Evolutionary conservation across 202 grass and related monocot genomes (phyloP), one percentile per base, ranked within the genome.

Genomic region (Carex arenaria): DNA sequence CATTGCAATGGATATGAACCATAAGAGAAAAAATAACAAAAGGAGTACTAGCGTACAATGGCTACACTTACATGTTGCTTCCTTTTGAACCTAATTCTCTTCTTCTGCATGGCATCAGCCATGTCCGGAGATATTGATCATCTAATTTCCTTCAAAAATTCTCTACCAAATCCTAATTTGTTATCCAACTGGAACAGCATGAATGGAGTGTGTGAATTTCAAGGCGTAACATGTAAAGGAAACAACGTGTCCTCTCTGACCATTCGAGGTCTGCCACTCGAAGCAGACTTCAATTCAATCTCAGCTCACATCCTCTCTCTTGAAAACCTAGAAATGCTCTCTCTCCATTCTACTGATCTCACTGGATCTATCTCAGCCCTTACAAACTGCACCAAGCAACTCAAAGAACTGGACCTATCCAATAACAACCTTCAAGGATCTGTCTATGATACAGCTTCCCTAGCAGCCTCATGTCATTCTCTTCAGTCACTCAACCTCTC

Each of bases 61-160:
- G n/a, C n/a, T n/a, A n/a, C n/a, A n/a, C n/a, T n/a, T n/a, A n/a
- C n/a, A n/a, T n/a, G n/a, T n/a, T n/a, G n/a, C 3, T 38, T 38
- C 36, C 0, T 90, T 30, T 18, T 79, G 26, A 47, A 86, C 3
- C 2, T 85, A n/a, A n/a, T n/a, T 18, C 6, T 89, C 2, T 38
- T 32, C 5, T 68, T 31, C 3, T 71, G 3, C 26, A 66, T 3
- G 7, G 57, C 11, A 18, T 72, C 17, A 1, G 34, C 52, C 12
- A 68, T 78, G 10, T 67, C 61, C 10, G 83, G 22, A 23, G 68
- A 75, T n/a, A 59, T 75, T 20, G 22, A 84, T 67, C 31, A 49
- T n/a, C 65, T 75, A 22, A 72, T 72, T 10, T 63, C 72, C 4
- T 77, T 85, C 36, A 78, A 19, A 14, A 34, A 45, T 0, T 71